Evolutionary conservation across 2,329 filamentous ascomycete species (phyloP), one percentile per base, ranked within the genome.

Genomic region (Raffaelea arxii): DNA sequence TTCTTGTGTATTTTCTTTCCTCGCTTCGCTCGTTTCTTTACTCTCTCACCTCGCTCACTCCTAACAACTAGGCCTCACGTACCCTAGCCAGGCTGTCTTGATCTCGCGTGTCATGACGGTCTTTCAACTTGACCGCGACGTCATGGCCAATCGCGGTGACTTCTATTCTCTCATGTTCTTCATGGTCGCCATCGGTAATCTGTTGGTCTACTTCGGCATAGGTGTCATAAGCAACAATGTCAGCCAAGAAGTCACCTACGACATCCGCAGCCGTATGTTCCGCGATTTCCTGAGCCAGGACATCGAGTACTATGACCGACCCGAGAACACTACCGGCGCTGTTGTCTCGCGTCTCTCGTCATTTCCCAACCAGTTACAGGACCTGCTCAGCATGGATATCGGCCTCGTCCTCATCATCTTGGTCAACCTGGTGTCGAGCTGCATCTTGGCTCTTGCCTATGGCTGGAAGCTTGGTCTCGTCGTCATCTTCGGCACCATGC

Each of bases 121-220:
- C 7, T 36, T 36, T 18, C 32, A 7, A 16, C 16, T n/a, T 7
- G 19, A 6, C 5, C 23, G 30, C 4, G 23, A 27, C 24, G 35
- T 44, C 23, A 19, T 32, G 12, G 27, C 25, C 4, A 36, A 44
- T 22, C 23, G 47, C 25, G 41, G 41, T 25, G 69, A 74, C 47
- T 82, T 82, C 56, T 83, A 77, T 76, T 73, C 77, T 1, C 62
- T 80, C 50, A 83, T 83, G 75, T 83, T 79, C 62, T 67, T 77
- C 25, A 62, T 78, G 1, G 62, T 82, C 25, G 78, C 79, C 4
- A 63, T 74, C 12, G 70, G 66, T 22, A 63, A 71, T 4, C 74
- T 74, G 1, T 7, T 76, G 2, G 62, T 70, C n/a, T 82, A 83
- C 58, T 77, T 77, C 49, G 53, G 65, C 12, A 58, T 78, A 18